phyloP scores from a whole-genome alignment of 805 yeast genomes.

The Yarrowia keelungensis region DNA sequence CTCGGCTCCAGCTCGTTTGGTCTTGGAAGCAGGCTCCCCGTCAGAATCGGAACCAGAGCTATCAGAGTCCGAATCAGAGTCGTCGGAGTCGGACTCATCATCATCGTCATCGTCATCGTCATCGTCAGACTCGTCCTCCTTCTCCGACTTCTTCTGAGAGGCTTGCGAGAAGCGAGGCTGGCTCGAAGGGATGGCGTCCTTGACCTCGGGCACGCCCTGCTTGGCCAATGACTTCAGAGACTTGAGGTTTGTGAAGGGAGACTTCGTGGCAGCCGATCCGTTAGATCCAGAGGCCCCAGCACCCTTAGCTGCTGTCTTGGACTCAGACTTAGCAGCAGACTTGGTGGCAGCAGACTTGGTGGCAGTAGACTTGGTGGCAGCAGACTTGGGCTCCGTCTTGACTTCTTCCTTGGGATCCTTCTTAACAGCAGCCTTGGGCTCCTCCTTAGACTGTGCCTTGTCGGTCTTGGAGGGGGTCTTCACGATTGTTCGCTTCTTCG shows the following conservation, averaged over 20 bases:
- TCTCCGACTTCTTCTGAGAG: not conserved
- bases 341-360: not conserved
- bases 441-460: no score
- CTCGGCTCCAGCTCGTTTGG: slow-evolving; percentile 9
- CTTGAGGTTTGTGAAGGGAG: slow-evolving; percentile 26
- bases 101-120: slow-evolving; percentile 10
- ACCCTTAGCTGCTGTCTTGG: slow-evolving; percentile 1
- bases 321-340: not conserved
- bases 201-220: slow-evolving; percentile 22
- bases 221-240: slow-evolving; percentile 9
- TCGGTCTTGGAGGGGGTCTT: no score
- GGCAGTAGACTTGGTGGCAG: slow-evolving; percentile 1
- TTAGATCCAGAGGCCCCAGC: not conserved
- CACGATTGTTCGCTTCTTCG: slow-evolving; percentile 16
- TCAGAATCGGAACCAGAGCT: slow-evolving; percentile 2
- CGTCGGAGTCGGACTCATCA: slow-evolving; percentile 1
- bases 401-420: no score
- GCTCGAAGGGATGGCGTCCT: slow-evolving; percentile 11
- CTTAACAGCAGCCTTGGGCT: no score
- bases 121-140: slow-evolving; percentile 6
- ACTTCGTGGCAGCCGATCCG: slow-evolving; percentile 4
- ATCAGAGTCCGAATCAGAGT: slow-evolving; percentile 10
- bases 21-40: not conserved
- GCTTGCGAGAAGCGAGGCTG: slow-evolving; percentile 12
- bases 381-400: no score